Evolutionary conservation across 192 early-diverging fungal genomes (phyloP).

Genomic region (Entrophospora sp.): DNA sequence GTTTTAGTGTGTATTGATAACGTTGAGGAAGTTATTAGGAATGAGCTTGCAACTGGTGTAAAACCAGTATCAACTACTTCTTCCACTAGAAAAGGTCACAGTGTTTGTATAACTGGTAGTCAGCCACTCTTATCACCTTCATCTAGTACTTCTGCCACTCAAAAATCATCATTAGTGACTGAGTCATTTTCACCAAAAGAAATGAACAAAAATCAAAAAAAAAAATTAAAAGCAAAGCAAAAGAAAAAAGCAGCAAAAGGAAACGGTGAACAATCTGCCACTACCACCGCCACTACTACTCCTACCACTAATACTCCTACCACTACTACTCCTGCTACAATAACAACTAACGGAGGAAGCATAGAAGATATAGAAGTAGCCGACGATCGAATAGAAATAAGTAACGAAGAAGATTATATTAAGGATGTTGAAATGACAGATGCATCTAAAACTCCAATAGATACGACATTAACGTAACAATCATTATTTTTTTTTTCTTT

Average conservation of each 20-base stretch:
- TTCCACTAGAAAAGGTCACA: neutral
- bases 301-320: too few relatives aligned
- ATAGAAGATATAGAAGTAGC: neutral
- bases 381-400: neutral
- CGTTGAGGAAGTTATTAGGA: constrained; percentile 67
- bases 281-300: too few relatives aligned
- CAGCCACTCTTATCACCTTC: constrained; percentile 15
- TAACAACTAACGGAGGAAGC: neutral
- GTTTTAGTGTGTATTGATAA: constrained; percentile 87
- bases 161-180: neutral
- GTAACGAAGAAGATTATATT: neutral
- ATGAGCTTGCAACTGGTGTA: constrained; percentile 12
- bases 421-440: neutral
- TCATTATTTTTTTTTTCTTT: neutral
- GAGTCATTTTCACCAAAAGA: constrained; percentile 9
- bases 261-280: constrained; percentile 11
- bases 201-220: constrained; percentile 43
- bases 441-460: too few relatives aligned
- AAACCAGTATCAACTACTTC: neutral
- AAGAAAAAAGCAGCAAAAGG: constrained; percentile 26
- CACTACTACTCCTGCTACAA: too few relatives aligned
- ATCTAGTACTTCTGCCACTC: neutral
- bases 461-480: neutral
- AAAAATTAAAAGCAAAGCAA: constrained; percentile 43
- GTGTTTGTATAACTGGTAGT: constrained; percentile 13